A percentile compares a stretch with the other conserved stretches of the same genome.
phyloP scores from a whole-genome alignment of 2,329 filamentous ascomycete genomes.

The Fusarium multiceps region DNA sequence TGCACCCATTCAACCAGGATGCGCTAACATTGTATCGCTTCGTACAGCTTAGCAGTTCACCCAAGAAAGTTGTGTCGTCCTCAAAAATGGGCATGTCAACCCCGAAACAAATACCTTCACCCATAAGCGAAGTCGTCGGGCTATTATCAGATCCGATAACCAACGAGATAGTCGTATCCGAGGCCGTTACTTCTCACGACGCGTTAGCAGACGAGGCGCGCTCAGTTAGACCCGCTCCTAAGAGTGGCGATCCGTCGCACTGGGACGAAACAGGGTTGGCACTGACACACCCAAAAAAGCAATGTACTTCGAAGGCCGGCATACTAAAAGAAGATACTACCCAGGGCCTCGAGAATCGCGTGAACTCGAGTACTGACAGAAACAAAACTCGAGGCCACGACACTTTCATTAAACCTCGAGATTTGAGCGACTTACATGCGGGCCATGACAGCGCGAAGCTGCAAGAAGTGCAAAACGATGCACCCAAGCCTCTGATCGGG shows the following conservation, averaged over 20 bases:
- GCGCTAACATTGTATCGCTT: slow-evolving; percentile 29
- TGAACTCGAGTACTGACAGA: slow-evolving; percentile 21
- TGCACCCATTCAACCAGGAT: slow-evolving; percentile 1
- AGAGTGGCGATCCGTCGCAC: slow-evolving; percentile 41
- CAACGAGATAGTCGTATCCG: slow-evolving; percentile 6
- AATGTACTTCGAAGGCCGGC: slow-evolving; percentile 34
- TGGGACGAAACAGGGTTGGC: slow-evolving; percentile 44
- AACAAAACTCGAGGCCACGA: slow-evolving; percentile 1
- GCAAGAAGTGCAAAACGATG: slow-evolving; percentile 38
- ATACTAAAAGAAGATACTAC: slow-evolving; percentile 19
- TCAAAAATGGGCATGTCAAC: slow-evolving; percentile 2
- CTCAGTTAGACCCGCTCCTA: slow-evolving; percentile 29
- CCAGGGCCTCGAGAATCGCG: slow-evolving; percentile 25
- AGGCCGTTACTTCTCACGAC: slow-evolving; percentile 20
- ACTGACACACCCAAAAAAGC: slow-evolving; percentile 45
- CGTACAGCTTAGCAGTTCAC: slow-evolving; percentile 35
- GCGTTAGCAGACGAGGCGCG: slow-evolving; percentile 32
- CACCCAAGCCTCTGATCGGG: slow-evolving; percentile 29
- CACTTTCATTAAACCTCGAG: slow-evolving; percentile 8
- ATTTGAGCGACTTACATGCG: slow-evolving; percentile 14
- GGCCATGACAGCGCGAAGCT: slow-evolving; percentile 39
- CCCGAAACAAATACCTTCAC: slow-evolving; percentile 12
- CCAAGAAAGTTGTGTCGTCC: not conserved
- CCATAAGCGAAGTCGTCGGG: slow-evolving; percentile 10
- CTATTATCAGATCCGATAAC: slow-evolving; percentile 18